phyloP scores from a whole-genome alignment of 352 stramenopile species.

The Peronospora farinosa region DNA sequence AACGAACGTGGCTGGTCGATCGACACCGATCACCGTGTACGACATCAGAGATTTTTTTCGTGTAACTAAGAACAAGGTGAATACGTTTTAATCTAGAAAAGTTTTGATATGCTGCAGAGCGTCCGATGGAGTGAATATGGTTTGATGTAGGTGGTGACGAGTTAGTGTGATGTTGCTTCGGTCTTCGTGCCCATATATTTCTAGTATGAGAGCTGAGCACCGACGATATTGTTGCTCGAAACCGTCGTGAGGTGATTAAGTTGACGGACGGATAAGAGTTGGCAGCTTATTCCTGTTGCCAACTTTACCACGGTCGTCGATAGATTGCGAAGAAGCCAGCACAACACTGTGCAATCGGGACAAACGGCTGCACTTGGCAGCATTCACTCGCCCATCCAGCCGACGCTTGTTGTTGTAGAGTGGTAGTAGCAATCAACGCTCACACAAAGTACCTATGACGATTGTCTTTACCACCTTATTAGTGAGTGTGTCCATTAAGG shows the following conservation, averaged over 20 bases:
- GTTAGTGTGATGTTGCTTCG: conserved; percentile 1
- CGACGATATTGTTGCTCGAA: not conserved
- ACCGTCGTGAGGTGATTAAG: conserved; percentile 4
- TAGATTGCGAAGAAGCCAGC: conserved; percentile 21
- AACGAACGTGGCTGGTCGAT: conserved; percentile 2
- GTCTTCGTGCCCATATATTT: conserved; percentile 5
- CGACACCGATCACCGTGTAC: conserved; percentile 15
- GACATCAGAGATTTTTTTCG: conserved; percentile 27
- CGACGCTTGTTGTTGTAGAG: not conserved
- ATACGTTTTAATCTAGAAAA: conserved; percentile 20
- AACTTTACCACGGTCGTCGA: conserved; percentile 3
- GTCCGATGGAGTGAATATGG: not conserved
- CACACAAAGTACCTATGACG: conserved; percentile 4
- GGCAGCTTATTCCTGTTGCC: conserved; percentile 12
- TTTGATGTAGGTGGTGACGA: conserved; percentile 1
- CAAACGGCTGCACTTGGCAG: conserved; percentile 29
- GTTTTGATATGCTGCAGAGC: not conserved
- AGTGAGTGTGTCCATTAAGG: no score
- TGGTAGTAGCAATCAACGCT: conserved; percentile 16
- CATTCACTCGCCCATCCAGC: not conserved
- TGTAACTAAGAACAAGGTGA: conserved; percentile 36
- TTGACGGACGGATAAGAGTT: conserved; percentile 13
- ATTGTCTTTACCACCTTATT: no score
- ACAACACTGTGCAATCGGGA: conserved; percentile 27
- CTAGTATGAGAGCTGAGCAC: conserved; percentile 1